Conservation (phyloP, 164 flowering plant genomes). For the Saururus chinensis region DNA sequence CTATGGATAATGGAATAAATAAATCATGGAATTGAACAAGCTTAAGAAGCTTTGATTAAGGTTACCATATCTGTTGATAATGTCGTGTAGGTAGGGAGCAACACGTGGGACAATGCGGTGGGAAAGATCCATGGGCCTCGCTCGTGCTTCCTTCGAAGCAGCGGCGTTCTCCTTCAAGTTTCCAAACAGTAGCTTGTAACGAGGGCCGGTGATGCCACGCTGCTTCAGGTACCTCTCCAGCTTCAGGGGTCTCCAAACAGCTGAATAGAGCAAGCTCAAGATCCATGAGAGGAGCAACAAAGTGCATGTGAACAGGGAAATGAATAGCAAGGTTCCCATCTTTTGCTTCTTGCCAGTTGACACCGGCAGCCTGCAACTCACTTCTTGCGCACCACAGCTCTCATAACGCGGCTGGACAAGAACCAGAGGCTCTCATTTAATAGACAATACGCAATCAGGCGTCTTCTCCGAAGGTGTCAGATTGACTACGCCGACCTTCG, state of each 20-base stretch:
- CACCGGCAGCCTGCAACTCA: neutral
- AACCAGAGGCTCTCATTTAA: too few species aligned
- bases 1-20: neutral
- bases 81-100: conserved; percentile 4
- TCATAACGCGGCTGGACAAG: too few species aligned
- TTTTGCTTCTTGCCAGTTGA: neutral
- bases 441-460: neutral
- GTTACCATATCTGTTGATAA: conserved; percentile 8
- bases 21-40: neutral
- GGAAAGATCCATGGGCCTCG: conserved; percentile 12
- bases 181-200: conserved; percentile 8
- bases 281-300: conserved; percentile 1
- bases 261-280: neutral
- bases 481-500: too few species aligned
- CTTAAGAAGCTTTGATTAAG: neutral
- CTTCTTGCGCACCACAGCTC: neutral
- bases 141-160: conserved; percentile 5
- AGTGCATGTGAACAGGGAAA: neutral
- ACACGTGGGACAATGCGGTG: conserved; percentile 13
- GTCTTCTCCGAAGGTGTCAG: too few species aligned
- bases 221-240: conserved; percentile 1
- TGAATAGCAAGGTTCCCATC: neutral
- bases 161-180: conserved; percentile 4
- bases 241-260: conserved; percentile 4
- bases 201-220: conserved; percentile 11